Base-by-base conservation (phyloP, 2,329 filamentous ascomycete species). In the Diplodia corticola region DNA sequence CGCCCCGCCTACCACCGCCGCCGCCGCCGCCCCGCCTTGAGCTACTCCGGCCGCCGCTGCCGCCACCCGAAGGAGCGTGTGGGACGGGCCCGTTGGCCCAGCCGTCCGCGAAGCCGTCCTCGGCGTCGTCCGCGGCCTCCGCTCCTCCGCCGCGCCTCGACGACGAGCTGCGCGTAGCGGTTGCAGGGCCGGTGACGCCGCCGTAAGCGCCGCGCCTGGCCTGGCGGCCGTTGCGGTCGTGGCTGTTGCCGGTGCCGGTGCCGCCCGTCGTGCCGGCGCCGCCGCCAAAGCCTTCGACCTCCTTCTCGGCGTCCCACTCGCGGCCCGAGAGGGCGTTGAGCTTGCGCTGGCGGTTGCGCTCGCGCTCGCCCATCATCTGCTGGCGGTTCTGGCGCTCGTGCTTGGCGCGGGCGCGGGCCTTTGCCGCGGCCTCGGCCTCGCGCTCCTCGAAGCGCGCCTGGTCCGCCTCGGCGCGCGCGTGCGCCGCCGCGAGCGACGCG, bases 381-480 rank as follows among this genome's bases (percentile, higher is more conserved):
- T 83, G 83, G 37, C 86, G 76, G 67, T 86, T 83, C 65, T 78
- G 74, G 30, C 80, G 75, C 70, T 88, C 83, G 5, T 72, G 65
- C 66, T 75, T 77, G 68, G 84, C 79, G 65, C 75, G 73, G 69
- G 79, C 76, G 12, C 75, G 73, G 17, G 77, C 74, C 54, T 86
- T 83, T 69, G 83, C 80, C 24, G 83, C 82, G 0, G 86, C 84
- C 10, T 86, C 77, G 37, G 85, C 84, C 72, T 90, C 88, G n/a
- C 87, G 82, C 66, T 87, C 83, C 49, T 87, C 82, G 73, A 89
- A 90, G 0, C 83, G 85, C 3, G 86, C 87, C 64, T 85, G 83
- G 69, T 91, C 88, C n/a, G 86, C 87, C 78, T 90, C 86, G n/a
- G 87, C 87, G 28, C 87, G 83, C 1, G 84, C 85, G 72, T 90